Percentiles rank a stretch among this genome's conserved stretches.
These are phyloP conservation scores for Hypoxylon rubiginosum DNA, from an alignment of 2,329 filamentous ascomycete species.

Conservation along the genomic window DNA sequence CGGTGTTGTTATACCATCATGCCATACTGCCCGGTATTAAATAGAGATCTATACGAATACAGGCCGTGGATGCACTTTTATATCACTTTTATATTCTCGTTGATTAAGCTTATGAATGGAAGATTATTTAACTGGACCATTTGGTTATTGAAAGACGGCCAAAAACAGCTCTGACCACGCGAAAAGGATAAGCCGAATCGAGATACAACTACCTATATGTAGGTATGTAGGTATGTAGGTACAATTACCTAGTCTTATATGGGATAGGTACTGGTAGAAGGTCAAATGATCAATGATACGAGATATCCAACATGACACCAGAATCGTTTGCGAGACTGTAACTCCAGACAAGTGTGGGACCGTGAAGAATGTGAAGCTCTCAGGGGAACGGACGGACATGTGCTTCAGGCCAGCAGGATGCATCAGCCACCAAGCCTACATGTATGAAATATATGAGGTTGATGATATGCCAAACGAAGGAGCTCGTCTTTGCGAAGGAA, in stretches of 20 bases:
- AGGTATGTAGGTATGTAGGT: no score
- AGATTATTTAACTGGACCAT: no score
- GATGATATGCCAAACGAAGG: not conserved
- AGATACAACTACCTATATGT: no score
- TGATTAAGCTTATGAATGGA: no score
- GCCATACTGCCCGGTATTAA: not conserved
- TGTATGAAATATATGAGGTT: slow-evolving; percentile 14
- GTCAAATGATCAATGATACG: slow-evolving; percentile 9
- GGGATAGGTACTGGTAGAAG: not conserved
- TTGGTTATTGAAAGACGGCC: no score
- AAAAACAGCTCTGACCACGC: no score
- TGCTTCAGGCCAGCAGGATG: slow-evolving; percentile 34
- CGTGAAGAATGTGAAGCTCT: slow-evolving; percentile 9
- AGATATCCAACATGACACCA: slow-evolving; percentile 12
- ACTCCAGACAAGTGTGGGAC: slow-evolving; percentile 11
- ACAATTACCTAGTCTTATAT: no score
- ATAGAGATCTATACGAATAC: not conserved
- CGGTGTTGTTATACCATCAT: not conserved
- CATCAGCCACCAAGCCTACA: slow-evolving; percentile 25
- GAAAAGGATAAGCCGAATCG: no score
- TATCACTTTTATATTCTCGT: no score
- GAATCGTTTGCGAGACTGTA: slow-evolving; percentile 15
- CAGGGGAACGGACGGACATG: slow-evolving; percentile 1
- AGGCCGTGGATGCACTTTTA: not conserved
- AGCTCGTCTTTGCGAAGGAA: not conserved